Conservation (phyloP, 140 eudicot species). For the Ambrosia hybrid region DNA sequence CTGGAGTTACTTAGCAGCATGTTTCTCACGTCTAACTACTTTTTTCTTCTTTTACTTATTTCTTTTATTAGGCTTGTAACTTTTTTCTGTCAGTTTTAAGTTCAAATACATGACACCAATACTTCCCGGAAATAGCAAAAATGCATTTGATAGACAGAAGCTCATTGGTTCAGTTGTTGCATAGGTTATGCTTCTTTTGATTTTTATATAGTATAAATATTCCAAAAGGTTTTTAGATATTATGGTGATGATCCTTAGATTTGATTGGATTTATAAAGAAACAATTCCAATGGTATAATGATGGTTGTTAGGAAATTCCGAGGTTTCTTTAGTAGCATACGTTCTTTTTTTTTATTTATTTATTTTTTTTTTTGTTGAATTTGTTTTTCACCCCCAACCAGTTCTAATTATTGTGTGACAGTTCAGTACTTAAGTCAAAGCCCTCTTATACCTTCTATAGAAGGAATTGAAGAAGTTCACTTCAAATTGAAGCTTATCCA, state of each 20-base stretch:
- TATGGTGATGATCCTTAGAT: slow-evolving; percentile 7
- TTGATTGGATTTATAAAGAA: neutral
- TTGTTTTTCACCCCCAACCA: too few species aligned
- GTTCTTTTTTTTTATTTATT: too few species aligned
- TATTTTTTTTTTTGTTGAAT: too few species aligned
- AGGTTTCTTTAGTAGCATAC: too few species aligned
- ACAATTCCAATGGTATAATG: too few species aligned
- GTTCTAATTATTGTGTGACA: too few species aligned
- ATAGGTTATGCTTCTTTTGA: slow-evolving; percentile 50
- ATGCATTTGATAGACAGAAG: slow-evolving; percentile 87
- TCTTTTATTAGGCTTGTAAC: neutral
- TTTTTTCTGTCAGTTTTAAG: slow-evolving; percentile 71
- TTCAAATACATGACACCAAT: slow-evolving; percentile 59
- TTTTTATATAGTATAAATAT: neutral
- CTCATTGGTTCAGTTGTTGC: slow-evolving; percentile 91
- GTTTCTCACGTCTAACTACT: neutral
- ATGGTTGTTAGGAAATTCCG: too few species aligned
- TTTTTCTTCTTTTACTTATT: neutral
- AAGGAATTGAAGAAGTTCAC: too few species aligned
- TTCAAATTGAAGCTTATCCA: too few species aligned
- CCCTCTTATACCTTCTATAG: too few species aligned
- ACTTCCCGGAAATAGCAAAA: slow-evolving; percentile 87
- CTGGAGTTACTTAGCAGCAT: neutral
- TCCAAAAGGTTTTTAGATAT: neutral
- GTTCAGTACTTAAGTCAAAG: too few species aligned